Conservation (phyloP, 2,329 filamentous ascomycete species). For the Epichloe sp. region DNA sequence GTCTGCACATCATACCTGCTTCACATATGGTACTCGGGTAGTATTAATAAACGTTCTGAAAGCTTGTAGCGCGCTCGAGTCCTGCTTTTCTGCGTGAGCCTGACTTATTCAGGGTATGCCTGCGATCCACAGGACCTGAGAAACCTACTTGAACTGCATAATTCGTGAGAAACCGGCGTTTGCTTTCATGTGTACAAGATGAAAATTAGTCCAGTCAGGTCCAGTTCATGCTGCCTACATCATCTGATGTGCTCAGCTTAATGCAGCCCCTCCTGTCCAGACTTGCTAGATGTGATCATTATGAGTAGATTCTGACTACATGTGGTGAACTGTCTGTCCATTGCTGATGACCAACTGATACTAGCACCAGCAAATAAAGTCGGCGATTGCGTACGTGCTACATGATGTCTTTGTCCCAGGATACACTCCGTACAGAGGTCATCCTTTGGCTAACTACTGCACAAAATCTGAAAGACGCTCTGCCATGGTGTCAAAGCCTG, state of each 20-base stretch:
- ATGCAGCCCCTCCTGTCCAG: too few species aligned
- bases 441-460: not conserved
- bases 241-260: too few species aligned
- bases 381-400: too few species aligned
- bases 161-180: not conserved
- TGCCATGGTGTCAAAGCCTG: slow-evolving; percentile 19
- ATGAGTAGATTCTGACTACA: too few species aligned
- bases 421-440: not conserved
- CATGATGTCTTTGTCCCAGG: not conserved
- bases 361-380: too few species aligned
- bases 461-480: slow-evolving; percentile 13
- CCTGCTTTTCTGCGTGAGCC: not conserved
- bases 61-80: not conserved
- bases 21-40: not conserved
- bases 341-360: too few species aligned
- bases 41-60: not conserved
- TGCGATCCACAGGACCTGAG: not conserved
- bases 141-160: not conserved
- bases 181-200: too few species aligned
- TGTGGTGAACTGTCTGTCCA: too few species aligned
- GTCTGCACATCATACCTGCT: not conserved
- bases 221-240: too few species aligned
- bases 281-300: too few species aligned
- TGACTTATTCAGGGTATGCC: not conserved
- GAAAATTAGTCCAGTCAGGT: too few species aligned